phyloP scores from a whole-genome alignment of 75 land plant genomes.

The Sequoiadendron giganteum region DNA sequence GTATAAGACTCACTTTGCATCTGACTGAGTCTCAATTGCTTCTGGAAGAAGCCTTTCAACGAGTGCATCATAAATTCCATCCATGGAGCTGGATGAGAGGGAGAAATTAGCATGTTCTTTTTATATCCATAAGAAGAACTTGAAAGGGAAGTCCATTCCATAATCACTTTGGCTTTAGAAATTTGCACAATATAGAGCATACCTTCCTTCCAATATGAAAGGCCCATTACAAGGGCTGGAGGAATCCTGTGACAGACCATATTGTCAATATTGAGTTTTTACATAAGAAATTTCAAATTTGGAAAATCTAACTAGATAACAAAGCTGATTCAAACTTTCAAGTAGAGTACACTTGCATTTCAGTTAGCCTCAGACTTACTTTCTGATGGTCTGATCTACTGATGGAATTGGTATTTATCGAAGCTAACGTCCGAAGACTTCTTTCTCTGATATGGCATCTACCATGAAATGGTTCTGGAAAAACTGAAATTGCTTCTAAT shows the following conservation, averaged over 20 bases:
- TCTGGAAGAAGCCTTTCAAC: conserved; percentile 58
- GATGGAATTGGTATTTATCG: too few species aligned
- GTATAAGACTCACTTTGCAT: conserved; percentile 48
- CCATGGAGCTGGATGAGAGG: conserved; percentile 49
- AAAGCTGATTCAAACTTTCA: background rate
- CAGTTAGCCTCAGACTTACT: background rate
- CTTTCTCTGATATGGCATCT: background rate
- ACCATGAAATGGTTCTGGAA: background rate
- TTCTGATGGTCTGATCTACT: background rate
- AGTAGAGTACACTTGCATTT: background rate
- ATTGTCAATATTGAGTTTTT: background rate
- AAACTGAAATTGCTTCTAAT: background rate
- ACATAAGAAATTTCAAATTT: background rate
- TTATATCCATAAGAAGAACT: too few species aligned
- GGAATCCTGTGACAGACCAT: background rate
- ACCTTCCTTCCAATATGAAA: conserved; percentile 7
- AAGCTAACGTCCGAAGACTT: background rate
- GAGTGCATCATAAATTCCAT: conserved; percentile 70
- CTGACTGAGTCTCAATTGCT: conserved; percentile 25
- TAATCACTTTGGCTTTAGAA: background rate
- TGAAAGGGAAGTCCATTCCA: background rate
- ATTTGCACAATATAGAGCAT: background rate
- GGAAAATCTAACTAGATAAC: background rate
- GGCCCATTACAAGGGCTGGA: background rate
- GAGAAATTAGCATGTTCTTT: background rate